A percentile compares a stretch with the other conserved stretches of the same genome.
Evolutionary conservation across 805 yeast genomes (phyloP).

Genomic region (Cyberlindnera japonica): DNA sequence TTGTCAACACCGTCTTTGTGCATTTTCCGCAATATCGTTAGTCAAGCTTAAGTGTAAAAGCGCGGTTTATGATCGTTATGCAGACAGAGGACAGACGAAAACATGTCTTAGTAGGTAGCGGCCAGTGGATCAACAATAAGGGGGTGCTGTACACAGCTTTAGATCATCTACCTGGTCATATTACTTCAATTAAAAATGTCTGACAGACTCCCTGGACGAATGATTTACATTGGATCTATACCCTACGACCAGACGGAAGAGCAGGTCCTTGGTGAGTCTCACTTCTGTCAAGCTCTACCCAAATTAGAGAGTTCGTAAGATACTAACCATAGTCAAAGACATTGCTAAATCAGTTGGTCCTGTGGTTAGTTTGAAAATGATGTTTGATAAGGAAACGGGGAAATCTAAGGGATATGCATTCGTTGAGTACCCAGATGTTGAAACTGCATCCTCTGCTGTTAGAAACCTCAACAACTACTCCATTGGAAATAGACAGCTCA

Average conservation of each 20-base stretch:
- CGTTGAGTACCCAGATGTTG: slow-evolving; percentile 71
- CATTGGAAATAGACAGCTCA: slow-evolving; percentile 65
- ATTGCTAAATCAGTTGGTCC: slow-evolving; percentile 89
- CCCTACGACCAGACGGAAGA: slow-evolving; percentile 95
- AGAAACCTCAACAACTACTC: slow-evolving; percentile 78
- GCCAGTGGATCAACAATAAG: too few relatives aligned
- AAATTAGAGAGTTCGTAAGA: background rate
- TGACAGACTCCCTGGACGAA: slow-evolving; percentile 32
- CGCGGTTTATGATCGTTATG: background rate
- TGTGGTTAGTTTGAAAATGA: slow-evolving; percentile 65
- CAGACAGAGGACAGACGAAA: too few relatives aligned
- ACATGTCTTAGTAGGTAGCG: too few relatives aligned
- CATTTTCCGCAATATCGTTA: too few relatives aligned
- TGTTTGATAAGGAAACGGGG: slow-evolving; percentile 87
- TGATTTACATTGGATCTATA: slow-evolving; percentile 78
- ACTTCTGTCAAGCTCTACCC: background rate
- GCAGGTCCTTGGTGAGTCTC: slow-evolving; percentile 51
- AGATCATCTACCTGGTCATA: too few relatives aligned
- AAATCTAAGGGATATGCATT: slow-evolving; percentile 88
- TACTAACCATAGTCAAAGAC: slow-evolving; percentile 33
- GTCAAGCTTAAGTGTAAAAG: too few relatives aligned
- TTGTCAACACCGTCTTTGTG: too few relatives aligned
- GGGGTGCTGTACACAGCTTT: too few relatives aligned
- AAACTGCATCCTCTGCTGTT: slow-evolving; percentile 88
- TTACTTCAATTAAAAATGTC: slow-evolving; percentile 7